Evolutionary conservation across 306 rosid genomes (phyloP).

Genomic region (Abrus precatorius): DNA sequence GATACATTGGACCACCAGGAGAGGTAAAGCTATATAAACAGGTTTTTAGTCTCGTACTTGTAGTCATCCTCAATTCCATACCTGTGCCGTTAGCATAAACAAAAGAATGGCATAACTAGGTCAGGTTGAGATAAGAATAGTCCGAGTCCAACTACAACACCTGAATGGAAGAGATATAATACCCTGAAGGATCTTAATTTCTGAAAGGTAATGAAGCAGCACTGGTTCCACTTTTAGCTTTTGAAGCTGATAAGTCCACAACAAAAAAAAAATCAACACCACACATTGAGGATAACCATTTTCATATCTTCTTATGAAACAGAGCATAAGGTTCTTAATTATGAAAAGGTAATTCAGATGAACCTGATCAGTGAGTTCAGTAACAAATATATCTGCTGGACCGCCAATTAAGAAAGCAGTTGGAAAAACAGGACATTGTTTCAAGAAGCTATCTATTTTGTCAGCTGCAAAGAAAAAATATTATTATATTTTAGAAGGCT

Average conservation of each 20-base stretch:
- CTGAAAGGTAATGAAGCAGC: slow-evolving; percentile 87
- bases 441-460: slow-evolving; percentile 81
- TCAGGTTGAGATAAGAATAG: slow-evolving; percentile 40
- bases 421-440: slow-evolving; percentile 79
- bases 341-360: slow-evolving; percentile 32
- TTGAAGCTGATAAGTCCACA: slow-evolving; percentile 71
- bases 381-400: slow-evolving; percentile 87
- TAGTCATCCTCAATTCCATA: slow-evolving; percentile 92
- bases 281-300: slow-evolving; percentile 16
- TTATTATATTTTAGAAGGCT: slow-evolving; percentile 42
- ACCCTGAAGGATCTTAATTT: slow-evolving; percentile 83
- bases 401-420: slow-evolving; percentile 87
- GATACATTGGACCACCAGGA: slow-evolving; percentile 98
- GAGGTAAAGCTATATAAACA: slow-evolving; percentile 94
- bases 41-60: slow-evolving; percentile 89
- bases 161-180: slow-evolving; percentile 43
- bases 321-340: slow-evolving; percentile 3
- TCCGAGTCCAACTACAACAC: slow-evolving; percentile 38
- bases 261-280: slow-evolving; percentile 38
- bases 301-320: slow-evolving; percentile 28
- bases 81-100: slow-evolving; percentile 60
- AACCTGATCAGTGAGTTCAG: slow-evolving; percentile 96
- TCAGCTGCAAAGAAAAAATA: slow-evolving; percentile 65
- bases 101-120: slow-evolving; percentile 22
- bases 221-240: slow-evolving; percentile 98